These are phyloP conservation scores for Colletotrichum sp. DNA, from an alignment of 2,329 filamentous ascomycete genomes.

Conservation along the genomic window DNA sequence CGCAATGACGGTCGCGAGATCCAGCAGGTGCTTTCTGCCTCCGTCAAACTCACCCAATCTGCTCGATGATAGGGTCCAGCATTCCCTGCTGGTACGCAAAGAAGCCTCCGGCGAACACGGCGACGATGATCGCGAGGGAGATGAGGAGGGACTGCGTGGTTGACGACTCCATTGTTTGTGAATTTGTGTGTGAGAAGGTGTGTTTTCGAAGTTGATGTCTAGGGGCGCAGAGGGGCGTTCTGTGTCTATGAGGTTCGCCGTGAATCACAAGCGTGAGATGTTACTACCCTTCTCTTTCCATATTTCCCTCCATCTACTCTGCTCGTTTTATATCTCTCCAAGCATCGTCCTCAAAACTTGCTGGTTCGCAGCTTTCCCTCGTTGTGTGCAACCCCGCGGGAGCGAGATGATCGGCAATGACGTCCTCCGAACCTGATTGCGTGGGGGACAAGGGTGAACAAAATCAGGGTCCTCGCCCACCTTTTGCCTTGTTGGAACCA, in stretches of 20 bases:
- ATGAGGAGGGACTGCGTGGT: slow-evolving; percentile 26
- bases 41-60: slow-evolving; percentile 28
- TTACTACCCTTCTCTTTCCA: neutral
- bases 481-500: neutral
- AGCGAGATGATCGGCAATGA: slow-evolving; percentile 12
- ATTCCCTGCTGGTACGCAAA: slow-evolving; percentile 42
- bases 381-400: neutral
- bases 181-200: neutral
- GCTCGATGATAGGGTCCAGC: slow-evolving; percentile 41
- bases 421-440: neutral
- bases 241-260: neutral
- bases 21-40: neutral
- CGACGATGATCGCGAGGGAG: slow-evolving; percentile 28
- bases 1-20: neutral
- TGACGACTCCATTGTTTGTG: slow-evolving; percentile 13
- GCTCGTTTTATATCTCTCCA: neutral
- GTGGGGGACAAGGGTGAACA: neutral
- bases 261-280: neutral
- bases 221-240: neutral
- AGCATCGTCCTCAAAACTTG: neutral
- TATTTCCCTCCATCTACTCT: neutral
- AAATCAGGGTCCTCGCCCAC: slow-evolving; percentile 13
- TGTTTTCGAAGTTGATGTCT: neutral
- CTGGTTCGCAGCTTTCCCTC: neutral
- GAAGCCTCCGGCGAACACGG: slow-evolving; percentile 33